Percentiles rank a stretch among this genome's conserved stretches.
phyloP scores from a whole-genome alignment of 371 early-diverging fungal genomes.

The Umbelopsis sp. region DNA sequence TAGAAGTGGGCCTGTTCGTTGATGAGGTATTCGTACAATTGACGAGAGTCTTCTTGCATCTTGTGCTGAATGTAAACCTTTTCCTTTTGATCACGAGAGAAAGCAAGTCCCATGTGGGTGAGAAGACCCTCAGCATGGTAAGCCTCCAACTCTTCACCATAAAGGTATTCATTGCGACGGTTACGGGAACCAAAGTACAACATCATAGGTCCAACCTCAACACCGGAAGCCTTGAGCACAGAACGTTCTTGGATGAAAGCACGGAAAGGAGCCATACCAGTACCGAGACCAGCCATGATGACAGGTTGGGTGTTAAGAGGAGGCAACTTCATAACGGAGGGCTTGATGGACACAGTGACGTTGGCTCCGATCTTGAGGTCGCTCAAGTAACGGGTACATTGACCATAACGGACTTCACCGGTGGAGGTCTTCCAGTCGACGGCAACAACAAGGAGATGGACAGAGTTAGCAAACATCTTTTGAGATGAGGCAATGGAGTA shows the following conservation, averaged over 20 bases:
- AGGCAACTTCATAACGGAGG: slow-evolving; percentile 94
- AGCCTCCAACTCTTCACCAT: slow-evolving; percentile 93
- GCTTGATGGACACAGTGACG: slow-evolving; percentile 90
- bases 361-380: slow-evolving; percentile 67
- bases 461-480: slow-evolving; percentile 83
- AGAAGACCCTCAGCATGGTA: slow-evolving; percentile 86
- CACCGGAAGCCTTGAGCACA: slow-evolving; percentile 73
- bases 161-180: slow-evolving; percentile 90
- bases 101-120: slow-evolving; percentile 86
- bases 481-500: slow-evolving; percentile 94
- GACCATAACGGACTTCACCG: slow-evolving; percentile 78
- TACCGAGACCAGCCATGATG: slow-evolving; percentile 95
- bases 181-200: slow-evolving; percentile 95
- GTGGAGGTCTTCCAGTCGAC: slow-evolving; percentile 81
- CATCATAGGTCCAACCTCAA: slow-evolving; percentile 87
- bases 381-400: slow-evolving; percentile 89
- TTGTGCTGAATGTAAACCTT: slow-evolving; percentile 96
- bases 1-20: slow-evolving; percentile 85
- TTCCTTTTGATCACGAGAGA: slow-evolving; percentile 90
- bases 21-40: slow-evolving; percentile 76
- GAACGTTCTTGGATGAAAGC: slow-evolving; percentile 95
- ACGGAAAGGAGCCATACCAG: slow-evolving; percentile 97
- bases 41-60: slow-evolving; percentile 82
- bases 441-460: slow-evolving; percentile 88
- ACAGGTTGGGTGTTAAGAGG: slow-evolving; percentile 82